Base-by-base conservation (phyloP, 2,329 filamentous ascomycete genomes). In the Clonostachys chloroleuca region DNA sequence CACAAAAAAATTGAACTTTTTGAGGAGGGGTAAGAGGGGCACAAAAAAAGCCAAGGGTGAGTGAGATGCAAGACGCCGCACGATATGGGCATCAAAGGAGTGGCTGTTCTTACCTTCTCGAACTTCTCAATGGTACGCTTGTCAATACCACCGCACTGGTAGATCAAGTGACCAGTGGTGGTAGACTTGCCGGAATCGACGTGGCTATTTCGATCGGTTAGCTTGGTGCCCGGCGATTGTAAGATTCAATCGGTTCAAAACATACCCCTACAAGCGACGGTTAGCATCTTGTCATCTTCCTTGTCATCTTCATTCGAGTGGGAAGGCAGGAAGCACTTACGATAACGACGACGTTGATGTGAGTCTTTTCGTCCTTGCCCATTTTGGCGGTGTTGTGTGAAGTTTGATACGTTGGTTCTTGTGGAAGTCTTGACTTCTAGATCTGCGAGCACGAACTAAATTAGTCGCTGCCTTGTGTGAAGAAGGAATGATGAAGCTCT, bases 81-180 rank as follows among this genome's bases (percentile, higher is more conserved):
- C 34, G 34, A 46, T 45, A 35, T n/a, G 47, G 47, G 44, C 30
- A 48, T n/a, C 14, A 39, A 39, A 39, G 12, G 46, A 51, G 37
- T 30, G 24, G 9, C 24, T 30, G 24, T 30, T 52, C 84, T 73
- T 77, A 95, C 91, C 90, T 99, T 99, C 92, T 99, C 94, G 86
- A 99, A 99, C 89, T 99, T 99, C 88, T 99, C 94, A 74, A 99
- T 99, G 77, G 92, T 97, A 91, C 94, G 92, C 85, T 92, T 91
- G 89, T 99, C 94, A 72, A 97, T 99, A 90, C 94, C 94, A 87
- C 94, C 94, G 84, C 94, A 97, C 88, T 99, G 92, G 91, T 97
- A 97, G 89, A 99, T 97, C 86, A 99, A 86, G 83, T 92, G 86
- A 75, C 86, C 84, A 65, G 76, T 87, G 75, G 92, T 96, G 75